A percentile compares a stretch with the other conserved stretches of the same genome.
Conservation (phyloP, 306 rosid species). For the Alnus rubra region DNA sequence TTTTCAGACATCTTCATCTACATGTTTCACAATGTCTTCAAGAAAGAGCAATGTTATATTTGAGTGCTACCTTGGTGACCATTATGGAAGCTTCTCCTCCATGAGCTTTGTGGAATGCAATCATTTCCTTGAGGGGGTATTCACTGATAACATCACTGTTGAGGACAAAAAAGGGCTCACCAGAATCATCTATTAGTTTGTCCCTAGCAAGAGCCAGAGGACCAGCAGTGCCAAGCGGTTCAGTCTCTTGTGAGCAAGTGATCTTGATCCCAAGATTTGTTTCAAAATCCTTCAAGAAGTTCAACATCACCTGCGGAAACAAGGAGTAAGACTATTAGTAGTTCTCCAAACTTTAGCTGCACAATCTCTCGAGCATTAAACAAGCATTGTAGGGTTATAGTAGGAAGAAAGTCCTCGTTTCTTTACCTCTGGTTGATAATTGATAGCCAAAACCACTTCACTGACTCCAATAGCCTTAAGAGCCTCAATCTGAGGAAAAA, state of each 20-base stretch:
- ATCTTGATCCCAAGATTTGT: constrained; percentile 87
- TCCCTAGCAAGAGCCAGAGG: constrained; percentile 99
- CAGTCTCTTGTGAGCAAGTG: constrained; percentile 99
- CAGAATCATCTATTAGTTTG: constrained; percentile 76
- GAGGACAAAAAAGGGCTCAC: constrained; percentile 96
- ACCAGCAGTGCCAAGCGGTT: constrained; percentile 97
- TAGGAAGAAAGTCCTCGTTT: constrained; percentile 6
- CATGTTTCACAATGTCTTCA: constrained; percentile 3
- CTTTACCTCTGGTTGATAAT: constrained; percentile 97
- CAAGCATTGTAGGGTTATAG: not conserved
- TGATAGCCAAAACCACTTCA: constrained; percentile 97
- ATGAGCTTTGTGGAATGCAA: constrained; percentile 82
- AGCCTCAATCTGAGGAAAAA: constrained; percentile 82
- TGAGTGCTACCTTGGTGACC: constrained; percentile 86
- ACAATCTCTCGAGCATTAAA: constrained; percentile 21
- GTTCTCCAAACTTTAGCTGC: constrained; percentile 23
- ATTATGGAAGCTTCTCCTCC: constrained; percentile 99
- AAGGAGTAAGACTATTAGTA: constrained; percentile 19
- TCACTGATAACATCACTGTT: constrained; percentile 99
- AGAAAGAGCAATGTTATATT: not conserved
- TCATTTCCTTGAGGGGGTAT: constrained; percentile 90
- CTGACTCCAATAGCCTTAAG: constrained; percentile 88
- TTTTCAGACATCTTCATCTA: constrained; percentile 6
- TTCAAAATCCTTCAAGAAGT: constrained; percentile 92
- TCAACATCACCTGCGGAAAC: constrained; percentile 83